A percentile compares a stretch with the other conserved stretches of the same genome.
Evolutionary conservation across 179 eudicot genomes (phyloP).

Genomic region (Patellifolia procumbens): DNA sequence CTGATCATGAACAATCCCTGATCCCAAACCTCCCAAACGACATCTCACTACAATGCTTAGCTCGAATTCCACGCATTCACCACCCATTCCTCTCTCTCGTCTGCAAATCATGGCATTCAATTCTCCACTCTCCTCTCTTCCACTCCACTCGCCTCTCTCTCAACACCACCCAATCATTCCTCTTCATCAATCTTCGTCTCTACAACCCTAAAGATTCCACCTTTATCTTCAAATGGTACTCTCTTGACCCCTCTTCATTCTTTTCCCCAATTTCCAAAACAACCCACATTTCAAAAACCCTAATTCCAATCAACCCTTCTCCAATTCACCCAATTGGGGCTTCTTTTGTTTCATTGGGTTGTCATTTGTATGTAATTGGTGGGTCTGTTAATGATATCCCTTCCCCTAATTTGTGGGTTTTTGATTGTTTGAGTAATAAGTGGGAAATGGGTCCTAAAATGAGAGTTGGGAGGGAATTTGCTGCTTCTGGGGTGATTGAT

Average conservation of each 20-base stretch:
- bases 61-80: conserved; percentile 59
- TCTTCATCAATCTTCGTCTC: conserved; percentile 66
- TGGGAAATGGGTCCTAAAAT: conserved; percentile 84
- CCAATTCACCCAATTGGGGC: conserved; percentile 62
- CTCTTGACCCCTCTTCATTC: conserved; percentile 33
- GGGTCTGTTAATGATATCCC: conserved; percentile 61
- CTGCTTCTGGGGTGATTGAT: conserved; percentile 64
- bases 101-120: conserved; percentile 59
- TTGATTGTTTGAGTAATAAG: conserved; percentile 51
- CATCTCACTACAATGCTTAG: conserved; percentile 70
- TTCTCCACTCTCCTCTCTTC: conserved; percentile 55
- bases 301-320: conserved; percentile 42
- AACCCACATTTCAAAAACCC: conserved; percentile 8
- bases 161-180: conserved; percentile 44
- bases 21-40: conserved; percentile 80
- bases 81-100: conserved; percentile 63
- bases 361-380: conserved; percentile 69
- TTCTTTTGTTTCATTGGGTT: conserved; percentile 45
- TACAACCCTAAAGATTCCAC: conserved; percentile 36
- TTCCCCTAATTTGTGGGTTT: conserved; percentile 52
- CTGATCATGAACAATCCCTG: conserved; percentile 25
- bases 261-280: background rate
- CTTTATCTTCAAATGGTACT: conserved; percentile 61
- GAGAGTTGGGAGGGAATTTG: conserved; percentile 77
- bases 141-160: conserved; percentile 60